These are phyloP conservation scores for Leccinum fallax DNA, from an alignment of 1,284 basidiomycete genomes.

Conservation along the genomic window DNA sequence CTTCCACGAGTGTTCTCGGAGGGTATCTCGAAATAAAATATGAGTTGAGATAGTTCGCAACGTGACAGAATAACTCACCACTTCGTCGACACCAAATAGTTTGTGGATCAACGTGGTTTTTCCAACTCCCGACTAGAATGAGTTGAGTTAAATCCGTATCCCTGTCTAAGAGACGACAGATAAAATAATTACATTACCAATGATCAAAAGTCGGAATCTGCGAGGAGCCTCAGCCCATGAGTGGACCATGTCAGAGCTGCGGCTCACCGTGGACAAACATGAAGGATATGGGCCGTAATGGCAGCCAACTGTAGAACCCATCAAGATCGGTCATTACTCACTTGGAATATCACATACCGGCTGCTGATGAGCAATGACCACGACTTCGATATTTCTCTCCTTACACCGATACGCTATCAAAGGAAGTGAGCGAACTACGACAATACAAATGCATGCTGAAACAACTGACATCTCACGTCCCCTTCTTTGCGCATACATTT, in stretches of 20 bases:
- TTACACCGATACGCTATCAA: background rate
- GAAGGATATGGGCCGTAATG: background rate
- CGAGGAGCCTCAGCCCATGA: background rate
- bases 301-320: background rate
- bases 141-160: background rate
- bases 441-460: background rate
- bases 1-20: background rate
- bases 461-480: slow-evolving; percentile 4
- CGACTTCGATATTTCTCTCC: background rate
- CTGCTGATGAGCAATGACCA: background rate
- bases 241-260: background rate
- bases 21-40: background rate
- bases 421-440: background rate
- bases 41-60: background rate
- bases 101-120: background rate
- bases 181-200: background rate
- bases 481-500: slow-evolving; percentile 9
- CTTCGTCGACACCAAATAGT: background rate
- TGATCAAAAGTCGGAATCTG: background rate
- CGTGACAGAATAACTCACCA: background rate
- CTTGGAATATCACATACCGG: background rate
- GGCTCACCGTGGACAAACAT: background rate
- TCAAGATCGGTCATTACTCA: background rate
- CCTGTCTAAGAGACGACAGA: background rate
- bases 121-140: background rate